These are phyloP conservation scores for Plectosphaerella sp. DNA, from an alignment of 2,329 filamentous ascomycete genomes.

Conservation along the genomic window DNA sequence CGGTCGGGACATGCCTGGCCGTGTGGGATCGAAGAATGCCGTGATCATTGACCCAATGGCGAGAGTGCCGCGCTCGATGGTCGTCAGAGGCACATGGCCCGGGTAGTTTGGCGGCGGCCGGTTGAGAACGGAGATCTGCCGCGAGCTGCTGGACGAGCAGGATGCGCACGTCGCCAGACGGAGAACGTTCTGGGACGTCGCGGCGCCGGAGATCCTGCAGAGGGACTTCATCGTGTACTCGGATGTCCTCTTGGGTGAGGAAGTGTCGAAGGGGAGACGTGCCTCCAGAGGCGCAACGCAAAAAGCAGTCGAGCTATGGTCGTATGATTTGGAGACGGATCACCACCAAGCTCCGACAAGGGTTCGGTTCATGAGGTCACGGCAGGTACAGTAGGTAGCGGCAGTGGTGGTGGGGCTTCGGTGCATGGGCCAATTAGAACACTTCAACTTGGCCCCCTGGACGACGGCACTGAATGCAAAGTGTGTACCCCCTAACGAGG, in stretches of 20 bases:
- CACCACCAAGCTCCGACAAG: background rate
- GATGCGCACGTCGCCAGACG: slow-evolving; percentile 15
- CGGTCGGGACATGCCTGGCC: slow-evolving; percentile 55
- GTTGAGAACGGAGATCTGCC: slow-evolving; percentile 73
- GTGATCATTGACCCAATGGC: slow-evolving; percentile 60
- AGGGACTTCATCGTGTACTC: slow-evolving; percentile 6
- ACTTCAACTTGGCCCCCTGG: no score
- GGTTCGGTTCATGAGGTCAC: background rate
- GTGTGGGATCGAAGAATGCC: slow-evolving; percentile 69
- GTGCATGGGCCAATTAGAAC: no score
- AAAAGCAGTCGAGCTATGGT: background rate
- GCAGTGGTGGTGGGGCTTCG: no score
- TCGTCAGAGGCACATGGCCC: slow-evolving; percentile 85
- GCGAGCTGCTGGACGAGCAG: slow-evolving; percentile 12
- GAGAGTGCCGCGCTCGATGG: slow-evolving; percentile 69
- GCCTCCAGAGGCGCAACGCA: background rate
- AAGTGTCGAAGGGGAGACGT: background rate
- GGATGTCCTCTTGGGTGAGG: background rate
- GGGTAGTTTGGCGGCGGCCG: slow-evolving; percentile 85
- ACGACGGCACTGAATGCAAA: no score
- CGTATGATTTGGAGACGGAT: background rate
- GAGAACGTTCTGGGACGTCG: slow-evolving; percentile 8
- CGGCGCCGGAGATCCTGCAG: background rate
- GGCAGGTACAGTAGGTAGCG: background rate
- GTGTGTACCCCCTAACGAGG: no score